These are phyloP conservation scores for Pythium utonaiense DNA, from an alignment of 352 stramenopile genomes.

Conservation along the genomic window DNA sequence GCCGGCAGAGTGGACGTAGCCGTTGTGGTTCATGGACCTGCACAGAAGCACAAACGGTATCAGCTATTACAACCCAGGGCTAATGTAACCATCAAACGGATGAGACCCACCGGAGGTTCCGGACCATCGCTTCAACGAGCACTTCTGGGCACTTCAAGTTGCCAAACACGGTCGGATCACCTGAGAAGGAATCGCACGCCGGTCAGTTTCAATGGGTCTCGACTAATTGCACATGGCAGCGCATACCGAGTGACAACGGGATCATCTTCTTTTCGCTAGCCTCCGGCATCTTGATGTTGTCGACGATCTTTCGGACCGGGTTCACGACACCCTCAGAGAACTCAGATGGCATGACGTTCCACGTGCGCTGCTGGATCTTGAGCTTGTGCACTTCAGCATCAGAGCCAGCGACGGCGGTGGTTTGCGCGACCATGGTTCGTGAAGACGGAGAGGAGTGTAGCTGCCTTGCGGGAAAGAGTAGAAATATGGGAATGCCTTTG, in stretches of 20 bases:
- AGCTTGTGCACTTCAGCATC: conserved; percentile 21
- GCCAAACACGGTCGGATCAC: conserved; percentile 90
- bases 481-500: background rate
- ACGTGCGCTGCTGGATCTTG: conserved; percentile 40
- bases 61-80: background rate
- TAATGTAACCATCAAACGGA: background rate
- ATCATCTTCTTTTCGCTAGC: conserved; percentile 88
- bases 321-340: conserved; percentile 69
- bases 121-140: conserved; percentile 66
- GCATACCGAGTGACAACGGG: conserved; percentile 84
- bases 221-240: background rate
- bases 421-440: conserved; percentile 35
- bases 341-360: conserved; percentile 55
- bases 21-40: conserved; percentile 80
- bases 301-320: conserved; percentile 92
- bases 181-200: conserved; percentile 23
- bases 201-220: background rate
- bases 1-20: conserved; percentile 91
- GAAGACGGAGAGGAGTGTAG: background rate
- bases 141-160: conserved; percentile 88
- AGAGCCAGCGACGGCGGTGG: conserved; percentile 19
- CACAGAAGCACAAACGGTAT: background rate
- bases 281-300: conserved; percentile 89
- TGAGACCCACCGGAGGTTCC: conserved; percentile 43
- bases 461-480: background rate